Percentiles rank a stretch among this genome's conserved stretches.
phyloP scores from a whole-genome alignment of 208 protist species.

The Trypanosoma platydactyli region DNA sequence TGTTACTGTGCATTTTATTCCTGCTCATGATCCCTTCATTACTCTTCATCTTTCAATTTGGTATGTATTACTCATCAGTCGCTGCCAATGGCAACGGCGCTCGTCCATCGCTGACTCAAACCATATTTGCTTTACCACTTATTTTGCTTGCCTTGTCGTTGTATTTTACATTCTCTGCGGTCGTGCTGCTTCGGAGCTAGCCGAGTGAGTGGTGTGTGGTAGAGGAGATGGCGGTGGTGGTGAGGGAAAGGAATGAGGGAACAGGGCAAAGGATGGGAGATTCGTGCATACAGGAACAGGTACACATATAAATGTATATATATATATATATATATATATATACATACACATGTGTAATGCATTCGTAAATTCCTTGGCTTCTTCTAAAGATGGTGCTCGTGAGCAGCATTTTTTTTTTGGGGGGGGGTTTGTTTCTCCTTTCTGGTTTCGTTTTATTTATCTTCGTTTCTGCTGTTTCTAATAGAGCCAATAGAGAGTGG shows the following conservation, averaged over 20 bases:
- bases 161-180: background rate
- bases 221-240: background rate
- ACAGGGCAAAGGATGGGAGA: too few relatives aligned
- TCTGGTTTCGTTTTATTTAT: too few relatives aligned
- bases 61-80: conserved; percentile 7
- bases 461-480: too few relatives aligned
- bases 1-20: background rate
- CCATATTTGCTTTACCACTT: background rate
- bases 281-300: too few relatives aligned
- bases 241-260: conserved; percentile 3
- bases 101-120: background rate
- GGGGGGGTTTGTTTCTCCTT: too few relatives aligned
- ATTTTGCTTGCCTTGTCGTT: background rate
- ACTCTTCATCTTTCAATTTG: conserved; percentile 12
- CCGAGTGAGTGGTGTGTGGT: background rate
- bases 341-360: conserved; percentile 11
- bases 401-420: too few relatives aligned
- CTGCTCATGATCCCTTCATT: background rate
- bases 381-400: too few relatives aligned
- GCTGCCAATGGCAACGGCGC: too few relatives aligned
- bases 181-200: background rate
- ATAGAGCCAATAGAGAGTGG: too few relatives aligned
- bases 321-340: conserved; percentile 1
- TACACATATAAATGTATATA: background rate
- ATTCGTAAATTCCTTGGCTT: too few relatives aligned